Conservation (phyloP, 1,139 yeast species). For the Kodamaea suecica region DNA sequence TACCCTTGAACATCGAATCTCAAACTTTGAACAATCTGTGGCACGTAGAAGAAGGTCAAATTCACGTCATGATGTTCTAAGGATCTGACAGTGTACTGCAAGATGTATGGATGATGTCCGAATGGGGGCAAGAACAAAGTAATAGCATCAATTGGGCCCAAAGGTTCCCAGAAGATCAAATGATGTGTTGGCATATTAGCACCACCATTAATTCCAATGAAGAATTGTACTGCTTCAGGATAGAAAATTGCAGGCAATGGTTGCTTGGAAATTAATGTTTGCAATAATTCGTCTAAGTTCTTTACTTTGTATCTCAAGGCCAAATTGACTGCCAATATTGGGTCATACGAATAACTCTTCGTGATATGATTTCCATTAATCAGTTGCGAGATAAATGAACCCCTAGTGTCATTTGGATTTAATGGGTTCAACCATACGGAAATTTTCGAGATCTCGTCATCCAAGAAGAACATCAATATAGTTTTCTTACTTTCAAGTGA, state of each 20-base stretch:
- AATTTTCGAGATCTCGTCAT: slow-evolving; percentile 70
- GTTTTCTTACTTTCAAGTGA: slow-evolving; percentile 44
- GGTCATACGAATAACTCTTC: slow-evolving; percentile 66
- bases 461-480: slow-evolving; percentile 59
- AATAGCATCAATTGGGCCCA: slow-evolving; percentile 82
- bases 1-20: slow-evolving; percentile 82
- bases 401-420: slow-evolving; percentile 42
- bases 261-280: slow-evolving; percentile 44
- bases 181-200: slow-evolving; percentile 39
- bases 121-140: slow-evolving; percentile 78
- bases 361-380: slow-evolving; percentile 36
- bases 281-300: slow-evolving; percentile 43
- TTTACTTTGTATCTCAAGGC: slow-evolving; percentile 55
- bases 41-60: slow-evolving; percentile 91
- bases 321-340: slow-evolving; percentile 70
- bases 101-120: slow-evolving; percentile 60
- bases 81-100: slow-evolving; percentile 90
- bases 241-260: slow-evolving; percentile 63
- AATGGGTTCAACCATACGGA: slow-evolving; percentile 80
- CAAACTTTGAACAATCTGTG: slow-evolving; percentile 92
- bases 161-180: slow-evolving; percentile 70
- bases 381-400: slow-evolving; percentile 31
- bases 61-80: slow-evolving; percentile 85
- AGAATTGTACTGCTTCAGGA: slow-evolving; percentile 63
- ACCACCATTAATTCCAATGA: slow-evolving; percentile 47